Conservation (phyloP, 441 rosid species). For the Pelargonium myrrhifolium region DNA sequence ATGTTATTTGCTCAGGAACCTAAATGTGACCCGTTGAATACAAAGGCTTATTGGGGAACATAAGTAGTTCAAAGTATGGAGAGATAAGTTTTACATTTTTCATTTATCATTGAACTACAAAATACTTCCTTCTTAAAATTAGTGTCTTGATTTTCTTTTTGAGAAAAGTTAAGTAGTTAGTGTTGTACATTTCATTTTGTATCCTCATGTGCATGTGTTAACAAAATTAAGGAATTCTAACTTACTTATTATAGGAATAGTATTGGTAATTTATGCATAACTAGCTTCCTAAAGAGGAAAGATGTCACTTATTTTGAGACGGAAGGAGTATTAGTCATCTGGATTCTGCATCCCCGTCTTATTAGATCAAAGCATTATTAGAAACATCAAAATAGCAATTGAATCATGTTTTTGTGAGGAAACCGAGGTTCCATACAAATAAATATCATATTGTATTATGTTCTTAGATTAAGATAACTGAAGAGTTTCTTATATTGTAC, state of each 20-base stretch:
- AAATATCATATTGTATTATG: neutral
- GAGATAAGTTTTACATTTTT: neutral
- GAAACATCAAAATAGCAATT: neutral
- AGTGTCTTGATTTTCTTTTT: too few species aligned
- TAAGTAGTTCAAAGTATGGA: neutral
- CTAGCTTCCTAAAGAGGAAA: too few species aligned
- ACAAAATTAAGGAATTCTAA: too few species aligned
- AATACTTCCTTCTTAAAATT: neutral
- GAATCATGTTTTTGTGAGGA: too few species aligned
- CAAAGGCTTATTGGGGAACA: constrained; percentile 8
- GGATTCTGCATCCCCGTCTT: neutral
- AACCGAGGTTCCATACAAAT: neutral
- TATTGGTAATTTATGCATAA: too few species aligned
- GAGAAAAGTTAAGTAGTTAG: too few species aligned
- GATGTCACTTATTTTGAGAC: too few species aligned
- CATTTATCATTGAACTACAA: neutral
- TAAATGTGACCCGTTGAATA: neutral
- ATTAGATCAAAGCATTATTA: neutral
- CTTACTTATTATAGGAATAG: too few species aligned
- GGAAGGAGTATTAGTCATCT: neutral
- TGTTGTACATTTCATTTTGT: too few species aligned
- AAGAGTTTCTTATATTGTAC: neutral
- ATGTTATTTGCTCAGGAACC: constrained; percentile 1
- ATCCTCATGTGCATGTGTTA: too few species aligned
- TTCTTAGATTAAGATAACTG: neutral